Conservation (phyloP, 441 rosid species). For the Mallotus japonicus region DNA sequence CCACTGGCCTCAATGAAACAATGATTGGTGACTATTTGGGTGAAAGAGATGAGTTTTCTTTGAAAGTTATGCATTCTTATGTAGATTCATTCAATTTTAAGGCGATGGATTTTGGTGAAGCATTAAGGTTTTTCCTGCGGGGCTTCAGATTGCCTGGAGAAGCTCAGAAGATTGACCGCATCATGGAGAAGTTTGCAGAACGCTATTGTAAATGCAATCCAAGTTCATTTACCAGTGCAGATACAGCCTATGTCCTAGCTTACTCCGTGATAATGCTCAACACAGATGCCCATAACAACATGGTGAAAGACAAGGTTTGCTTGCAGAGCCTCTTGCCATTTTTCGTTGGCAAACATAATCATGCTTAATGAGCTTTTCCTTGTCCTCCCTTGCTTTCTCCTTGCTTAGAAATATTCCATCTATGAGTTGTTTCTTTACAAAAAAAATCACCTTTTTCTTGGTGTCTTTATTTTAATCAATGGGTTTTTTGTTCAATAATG, state of each 20-base stretch:
- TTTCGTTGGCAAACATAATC: background rate
- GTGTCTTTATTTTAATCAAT: background rate
- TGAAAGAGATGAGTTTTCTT: constrained; percentile 89
- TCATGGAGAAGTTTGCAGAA: constrained; percentile 98
- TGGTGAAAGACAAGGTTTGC: constrained; percentile 98
- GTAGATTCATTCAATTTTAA: constrained; percentile 94
- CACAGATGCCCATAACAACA: constrained; percentile 95
- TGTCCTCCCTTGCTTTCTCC: background rate
- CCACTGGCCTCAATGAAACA: constrained; percentile 75
- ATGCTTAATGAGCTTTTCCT: constrained; percentile 2
- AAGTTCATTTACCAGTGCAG: constrained; percentile 88
- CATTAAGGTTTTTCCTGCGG: constrained; percentile 89
- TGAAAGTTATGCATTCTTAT: constrained; percentile 97
- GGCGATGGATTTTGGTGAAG: constrained; percentile 86
- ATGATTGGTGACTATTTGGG: constrained; percentile 97
- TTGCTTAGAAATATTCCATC: constrained; percentile 4
- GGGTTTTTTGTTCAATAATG: background rate
- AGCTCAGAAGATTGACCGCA: constrained; percentile 99
- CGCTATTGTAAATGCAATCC: constrained; percentile 98
- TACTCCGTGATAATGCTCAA: constrained; percentile 98
- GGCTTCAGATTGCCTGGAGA: constrained; percentile 98
- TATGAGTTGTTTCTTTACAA: constrained; percentile 9
- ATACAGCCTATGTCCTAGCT: constrained; percentile 98
- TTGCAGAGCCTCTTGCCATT: constrained; percentile 15
- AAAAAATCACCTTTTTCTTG: background rate